Conservation (phyloP, 2,329 filamentous ascomycete genomes). For the Fusarium albidum region DNA sequence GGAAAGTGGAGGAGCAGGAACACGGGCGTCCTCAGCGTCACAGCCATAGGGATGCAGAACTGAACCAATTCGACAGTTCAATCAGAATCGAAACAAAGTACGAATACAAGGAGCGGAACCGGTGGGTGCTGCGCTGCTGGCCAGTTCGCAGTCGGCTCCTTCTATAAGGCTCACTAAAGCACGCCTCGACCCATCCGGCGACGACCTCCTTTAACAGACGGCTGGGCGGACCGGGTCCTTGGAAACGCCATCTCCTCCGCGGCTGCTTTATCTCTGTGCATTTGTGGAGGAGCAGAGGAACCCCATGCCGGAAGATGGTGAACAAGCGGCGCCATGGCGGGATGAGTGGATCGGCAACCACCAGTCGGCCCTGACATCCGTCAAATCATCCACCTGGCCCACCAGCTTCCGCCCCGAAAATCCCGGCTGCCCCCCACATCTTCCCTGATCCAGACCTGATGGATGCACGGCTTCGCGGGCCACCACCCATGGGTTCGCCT, state of each 20-base stretch:
- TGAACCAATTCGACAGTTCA: neutral
- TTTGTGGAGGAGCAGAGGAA: conserved; percentile 18
- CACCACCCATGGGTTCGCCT: conserved; percentile 20
- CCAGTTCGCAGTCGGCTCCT: conserved; percentile 24
- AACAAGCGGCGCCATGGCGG: conserved; percentile 17
- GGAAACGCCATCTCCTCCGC: conserved; percentile 27
- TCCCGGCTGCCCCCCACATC: conserved; percentile 37
- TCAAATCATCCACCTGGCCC: conserved; percentile 27
- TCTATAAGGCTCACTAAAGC: conserved; percentile 27
- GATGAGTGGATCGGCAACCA: conserved; percentile 35
- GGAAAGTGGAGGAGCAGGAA: neutral
- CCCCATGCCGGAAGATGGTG: conserved; percentile 11
- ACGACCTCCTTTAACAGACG: conserved; percentile 22
- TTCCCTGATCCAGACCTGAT: conserved; percentile 28
- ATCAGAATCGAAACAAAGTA: conserved; percentile 10
- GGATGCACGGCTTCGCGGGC: conserved; percentile 36
- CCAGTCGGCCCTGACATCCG: conserved; percentile 41
- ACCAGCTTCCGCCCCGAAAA: conserved; percentile 39
- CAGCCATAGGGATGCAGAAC: conserved; percentile 23
- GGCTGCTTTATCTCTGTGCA: conserved; percentile 20
- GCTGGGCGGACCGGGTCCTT: conserved; percentile 38
- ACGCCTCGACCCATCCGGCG: conserved; percentile 14
- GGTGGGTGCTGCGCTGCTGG: conserved; percentile 5
- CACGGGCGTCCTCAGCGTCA: neutral
- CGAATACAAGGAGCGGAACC: conserved; percentile 10